Evolutionary conservation across 257 asterid genomes (phyloP).

Genomic region (Avicennia marina): DNA sequence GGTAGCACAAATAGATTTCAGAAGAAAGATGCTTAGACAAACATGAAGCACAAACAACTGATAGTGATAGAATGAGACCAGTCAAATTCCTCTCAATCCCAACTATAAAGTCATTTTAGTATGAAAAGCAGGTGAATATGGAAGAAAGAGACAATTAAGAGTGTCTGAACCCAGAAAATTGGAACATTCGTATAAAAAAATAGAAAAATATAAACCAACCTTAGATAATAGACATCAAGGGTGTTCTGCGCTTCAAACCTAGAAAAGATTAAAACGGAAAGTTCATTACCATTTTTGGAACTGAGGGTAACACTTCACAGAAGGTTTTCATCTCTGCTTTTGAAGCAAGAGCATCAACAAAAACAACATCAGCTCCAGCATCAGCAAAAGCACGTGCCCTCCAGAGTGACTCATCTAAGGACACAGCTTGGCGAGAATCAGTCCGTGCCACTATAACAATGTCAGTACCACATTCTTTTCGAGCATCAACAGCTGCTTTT

Average conservation of each 20-base stretch:
- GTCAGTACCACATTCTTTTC: constrained; percentile 85
- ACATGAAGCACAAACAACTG: too few relatives aligned
- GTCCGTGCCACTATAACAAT: constrained; percentile 93
- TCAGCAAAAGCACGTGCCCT: constrained; percentile 79
- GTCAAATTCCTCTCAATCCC: too few relatives aligned
- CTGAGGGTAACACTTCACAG: constrained; percentile 64
- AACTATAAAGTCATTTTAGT: too few relatives aligned
- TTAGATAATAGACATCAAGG: too few relatives aligned
- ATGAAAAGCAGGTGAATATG: too few relatives aligned
- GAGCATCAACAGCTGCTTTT: constrained; percentile 91
- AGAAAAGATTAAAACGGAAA: constrained; percentile 2
- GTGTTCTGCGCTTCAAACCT: neutral
- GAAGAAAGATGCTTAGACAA: too few relatives aligned
- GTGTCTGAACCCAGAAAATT: too few relatives aligned
- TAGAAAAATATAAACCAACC: too few relatives aligned
- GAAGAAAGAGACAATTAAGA: too few relatives aligned
- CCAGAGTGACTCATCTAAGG: constrained; percentile 85
- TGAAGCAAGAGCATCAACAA: constrained; percentile 90
- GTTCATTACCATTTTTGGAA: constrained; percentile 79
- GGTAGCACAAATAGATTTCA: too few relatives aligned
- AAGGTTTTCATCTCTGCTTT: constrained; percentile 88
- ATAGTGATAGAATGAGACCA: too few relatives aligned
- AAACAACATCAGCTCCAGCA: constrained; percentile 95
- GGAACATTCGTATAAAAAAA: too few relatives aligned
- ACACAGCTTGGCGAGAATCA: constrained; percentile 93